Evolutionary conservation across 345 rosid genomes (phyloP).

Genomic region (Boechera retrofracta): DNA sequence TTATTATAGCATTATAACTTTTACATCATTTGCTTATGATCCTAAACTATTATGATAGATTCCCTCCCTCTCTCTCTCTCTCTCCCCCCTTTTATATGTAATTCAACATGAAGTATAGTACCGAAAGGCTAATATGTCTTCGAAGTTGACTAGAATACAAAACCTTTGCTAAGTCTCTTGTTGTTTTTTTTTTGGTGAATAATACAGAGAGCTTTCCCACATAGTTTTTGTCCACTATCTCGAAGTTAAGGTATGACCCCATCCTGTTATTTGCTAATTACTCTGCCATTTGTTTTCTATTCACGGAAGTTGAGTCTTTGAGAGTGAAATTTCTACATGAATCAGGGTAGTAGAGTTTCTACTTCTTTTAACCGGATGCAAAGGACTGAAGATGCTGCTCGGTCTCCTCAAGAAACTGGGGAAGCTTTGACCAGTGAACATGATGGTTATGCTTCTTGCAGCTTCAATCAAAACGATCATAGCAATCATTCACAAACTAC

Average conservation of each 20-base stretch:
- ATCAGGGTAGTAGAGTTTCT: conserved; percentile 69
- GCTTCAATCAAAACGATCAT: conserved; percentile 52
- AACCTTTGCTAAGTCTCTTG: conserved; percentile 27
- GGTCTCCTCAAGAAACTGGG: conserved; percentile 56
- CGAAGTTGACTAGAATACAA: background rate
- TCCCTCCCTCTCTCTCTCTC: background rate
- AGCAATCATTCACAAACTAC: conserved; percentile 61
- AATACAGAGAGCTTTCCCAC: conserved; percentile 76
- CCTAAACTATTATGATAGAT: conserved; percentile 3
- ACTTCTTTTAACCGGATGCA: conserved; percentile 59
- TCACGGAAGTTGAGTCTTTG: background rate
- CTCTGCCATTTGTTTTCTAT: background rate
- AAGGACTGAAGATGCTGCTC: conserved; percentile 54
- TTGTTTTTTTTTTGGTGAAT: conserved; percentile 31
- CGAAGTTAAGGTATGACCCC: conserved; percentile 73
- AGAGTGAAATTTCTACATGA: conserved; percentile 8
- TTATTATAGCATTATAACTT: conserved; percentile 5
- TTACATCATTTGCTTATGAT: conserved; percentile 11
- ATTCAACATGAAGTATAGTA: background rate
- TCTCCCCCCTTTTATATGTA: background rate
- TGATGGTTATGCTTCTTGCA: conserved; percentile 63
- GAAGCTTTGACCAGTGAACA: conserved; percentile 52
- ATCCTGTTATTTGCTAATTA: conserved; percentile 15
- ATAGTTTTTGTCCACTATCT: conserved; percentile 93
- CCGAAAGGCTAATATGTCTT: background rate